Evolutionary conservation across 345 rosid species (phyloP), one percentile per base, ranked within the genome.

Genomic region (Bretschneidera sinensis): DNA sequence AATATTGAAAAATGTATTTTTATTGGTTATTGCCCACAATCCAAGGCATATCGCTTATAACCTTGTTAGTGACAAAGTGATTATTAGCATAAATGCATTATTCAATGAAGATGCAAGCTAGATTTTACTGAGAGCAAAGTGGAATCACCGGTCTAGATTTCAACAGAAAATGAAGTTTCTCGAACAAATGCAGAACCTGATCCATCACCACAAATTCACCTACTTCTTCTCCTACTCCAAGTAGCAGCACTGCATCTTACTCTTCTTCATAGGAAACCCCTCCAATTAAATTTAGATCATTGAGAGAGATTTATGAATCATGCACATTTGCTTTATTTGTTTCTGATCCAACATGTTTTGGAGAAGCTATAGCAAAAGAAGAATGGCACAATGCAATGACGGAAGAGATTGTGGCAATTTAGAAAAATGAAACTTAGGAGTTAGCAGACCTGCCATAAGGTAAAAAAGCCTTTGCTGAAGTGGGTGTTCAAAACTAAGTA

Each of bases 401-500:
- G 11, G 54, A 62, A 49, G 57, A 60, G 9, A 48, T 53, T 1
- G 1, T 17, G 19, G 39, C 54, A n/a, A n/a, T n/a, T n/a, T n/a
- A 51, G 39, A 57, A 39, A 9, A 70, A 43, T 35, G 17, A 63
- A 20, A 70, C 61, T 16, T 57, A 54, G 54, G 0, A 55, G 4
- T 7, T 63, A 20, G 31, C 24, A 9, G 39, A 70, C 21, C 19
- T 48, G 20, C 63, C 45, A n/a, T 0, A 49, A 43, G 21, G 43
- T 10, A 59, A 64, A 17, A 34, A 59, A 7, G 21, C 25, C 5
- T 22, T 54, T 60, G 15, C 47, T 53, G n/a, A 64, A 71, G 18
- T 71, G 58, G 63, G 52, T 71, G 5, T 60, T 59, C 62, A 65
- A 19, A 24, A 54, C 53, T 0, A 71, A 71, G 8, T 33, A 43